phyloP scores from a whole-genome alignment of 257 asterid genomes.

The Przewalskia tangutica region DNA sequence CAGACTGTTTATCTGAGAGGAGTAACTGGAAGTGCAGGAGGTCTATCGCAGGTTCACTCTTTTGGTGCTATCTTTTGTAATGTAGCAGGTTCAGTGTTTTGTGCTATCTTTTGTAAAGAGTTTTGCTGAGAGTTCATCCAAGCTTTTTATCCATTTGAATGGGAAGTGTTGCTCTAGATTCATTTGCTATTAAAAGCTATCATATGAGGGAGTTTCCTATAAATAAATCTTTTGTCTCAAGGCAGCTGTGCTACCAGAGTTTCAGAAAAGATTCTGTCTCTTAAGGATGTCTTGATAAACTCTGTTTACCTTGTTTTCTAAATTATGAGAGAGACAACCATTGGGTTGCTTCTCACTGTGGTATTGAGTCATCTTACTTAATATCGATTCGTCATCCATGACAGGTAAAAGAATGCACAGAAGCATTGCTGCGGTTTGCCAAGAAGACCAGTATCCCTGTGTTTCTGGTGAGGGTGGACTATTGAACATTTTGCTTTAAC shows the following conservation, averaged over 20 bases:
- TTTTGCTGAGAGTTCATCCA: not conserved
- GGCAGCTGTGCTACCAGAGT: not conserved
- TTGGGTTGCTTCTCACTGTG: not conserved
- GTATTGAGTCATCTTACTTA: not conserved
- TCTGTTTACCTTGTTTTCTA: not conserved
- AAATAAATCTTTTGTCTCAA: not conserved
- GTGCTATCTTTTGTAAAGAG: slow-evolving; percentile 6
- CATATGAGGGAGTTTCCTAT: not conserved
- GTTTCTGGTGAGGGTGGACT: slow-evolving; percentile 55
- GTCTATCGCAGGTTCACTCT: slow-evolving; percentile 50
- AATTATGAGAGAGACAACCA: not conserved
- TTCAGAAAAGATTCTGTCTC: not conserved
- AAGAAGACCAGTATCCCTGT: slow-evolving; percentile 78
- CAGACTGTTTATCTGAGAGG: slow-evolving; percentile 82
- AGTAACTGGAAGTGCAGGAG: slow-evolving; percentile 84
- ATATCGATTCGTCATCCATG: slow-evolving; percentile 2
- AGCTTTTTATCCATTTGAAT: not conserved
- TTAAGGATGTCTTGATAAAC: not conserved
- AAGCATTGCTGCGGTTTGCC: slow-evolving; percentile 82
- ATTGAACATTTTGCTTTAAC: not conserved
- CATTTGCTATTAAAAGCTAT: not conserved
- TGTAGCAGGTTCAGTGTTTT: slow-evolving; percentile 43
- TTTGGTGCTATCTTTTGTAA: slow-evolving; percentile 7
- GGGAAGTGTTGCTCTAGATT: not conserved
- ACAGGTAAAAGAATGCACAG: slow-evolving; percentile 94